Evolutionary conservation across 2,329 filamentous ascomycete genomes (phyloP), one percentile per base, ranked within the genome.

Genomic region (Fusarium tupiense): DNA sequence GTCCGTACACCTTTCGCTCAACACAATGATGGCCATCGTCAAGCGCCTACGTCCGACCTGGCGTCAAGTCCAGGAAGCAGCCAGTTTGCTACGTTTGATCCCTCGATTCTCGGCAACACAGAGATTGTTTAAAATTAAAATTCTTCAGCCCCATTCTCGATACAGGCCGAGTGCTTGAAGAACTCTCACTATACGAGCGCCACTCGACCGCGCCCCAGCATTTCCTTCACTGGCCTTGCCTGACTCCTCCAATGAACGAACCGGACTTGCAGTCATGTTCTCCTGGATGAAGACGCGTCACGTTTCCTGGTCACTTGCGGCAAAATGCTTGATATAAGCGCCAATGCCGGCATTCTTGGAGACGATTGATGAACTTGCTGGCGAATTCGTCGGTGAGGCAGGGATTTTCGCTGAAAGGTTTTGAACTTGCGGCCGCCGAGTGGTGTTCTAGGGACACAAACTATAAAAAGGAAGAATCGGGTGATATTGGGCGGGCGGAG

Each of bases 301-400:
- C 3, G 33, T 54, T 17, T 75, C 67, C 41, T 78, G 74, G 49
- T 85, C 84, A 73, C 85, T 85, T 59, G 81, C 83, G 12, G 81
- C 80, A 67, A 83, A 83, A 58, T 85, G 84, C 69, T 85, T 85
- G 60, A 85, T 82, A 9, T 80, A 84, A 6, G 83, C 82, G 19
- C 80, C 80, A 38, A 85, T 80, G 8, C 82, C 82, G 13, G 77
- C 80, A 14, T 12, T 78, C 78, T 59, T 85, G 82, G 19, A 84
- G 80, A 19, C 79, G 80, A 26, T 79, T 79, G 44, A 84, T 67
- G 26, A 65, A 77, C 7, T 56, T 53, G 1, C 41, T 44, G 3
- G 83, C 82, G 29, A 83, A 77, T 19, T 82, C 79, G 20, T 83
- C 82, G 13, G 83, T 80, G 4, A 85, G 76, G 22, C 83, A 79